These are phyloP conservation scores for Phyllostachys edulis DNA, from an alignment of 176 grass and related monocot species.

Conservation along the genomic window DNA sequence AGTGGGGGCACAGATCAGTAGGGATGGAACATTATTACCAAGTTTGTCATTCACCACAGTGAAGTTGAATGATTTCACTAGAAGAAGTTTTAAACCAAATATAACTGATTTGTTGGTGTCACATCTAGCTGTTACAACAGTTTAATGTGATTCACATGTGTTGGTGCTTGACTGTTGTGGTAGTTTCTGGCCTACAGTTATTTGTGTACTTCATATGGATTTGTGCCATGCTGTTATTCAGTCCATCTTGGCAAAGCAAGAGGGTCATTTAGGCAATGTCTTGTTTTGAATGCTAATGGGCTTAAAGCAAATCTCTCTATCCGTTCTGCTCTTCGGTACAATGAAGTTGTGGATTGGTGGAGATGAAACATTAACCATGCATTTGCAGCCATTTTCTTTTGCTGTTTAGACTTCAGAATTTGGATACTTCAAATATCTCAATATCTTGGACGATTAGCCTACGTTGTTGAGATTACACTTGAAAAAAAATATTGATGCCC, in stretches of 20 bases:
- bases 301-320: slow-evolving; percentile 12
- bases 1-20: slow-evolving; percentile 33
- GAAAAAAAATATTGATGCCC: background rate
- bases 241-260: slow-evolving; percentile 45
- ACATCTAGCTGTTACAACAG: background rate
- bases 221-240: background rate
- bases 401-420: background rate
- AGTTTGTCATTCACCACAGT: background rate
- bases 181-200: background rate
- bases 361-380: too few species aligned
- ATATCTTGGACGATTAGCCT: background rate
- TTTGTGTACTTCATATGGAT: background rate
- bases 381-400: background rate
- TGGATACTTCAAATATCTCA: background rate
- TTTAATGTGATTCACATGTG: background rate
- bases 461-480: background rate
- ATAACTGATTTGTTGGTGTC: background rate
- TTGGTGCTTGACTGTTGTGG: background rate
- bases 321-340: slow-evolving; percentile 10
- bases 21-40: slow-evolving; percentile 17
- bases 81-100: background rate
- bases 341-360: background rate
- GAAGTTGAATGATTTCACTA: background rate
- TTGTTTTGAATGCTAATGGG: slow-evolving; percentile 47
- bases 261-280: slow-evolving; percentile 2